phyloP scores from a whole-genome alignment of 352 stramenopile genomes.

The Globisporangium takayamanum region DNA sequence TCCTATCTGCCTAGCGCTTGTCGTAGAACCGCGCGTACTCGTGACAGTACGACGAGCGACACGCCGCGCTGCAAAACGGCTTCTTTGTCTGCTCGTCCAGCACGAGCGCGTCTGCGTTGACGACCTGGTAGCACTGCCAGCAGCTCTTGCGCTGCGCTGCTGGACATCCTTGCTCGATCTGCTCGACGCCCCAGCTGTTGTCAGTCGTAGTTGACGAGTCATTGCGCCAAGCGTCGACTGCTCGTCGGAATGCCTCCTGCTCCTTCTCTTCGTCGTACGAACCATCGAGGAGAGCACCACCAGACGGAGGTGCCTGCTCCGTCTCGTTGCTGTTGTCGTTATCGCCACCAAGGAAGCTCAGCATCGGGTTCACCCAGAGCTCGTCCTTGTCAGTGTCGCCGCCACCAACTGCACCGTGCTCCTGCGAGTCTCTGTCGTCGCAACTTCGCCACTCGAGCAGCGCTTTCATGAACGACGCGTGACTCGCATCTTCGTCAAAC shows the following conservation, averaged over 20 bases:
- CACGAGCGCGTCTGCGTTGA: slow-evolving; percentile 31
- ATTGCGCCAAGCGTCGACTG: slow-evolving; percentile 53
- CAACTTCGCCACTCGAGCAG: slow-evolving; percentile 64
- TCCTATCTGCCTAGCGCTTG: slow-evolving; percentile 5
- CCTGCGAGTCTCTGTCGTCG: slow-evolving; percentile 14
- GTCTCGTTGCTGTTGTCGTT: slow-evolving; percentile 7
- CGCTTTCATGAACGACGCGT: slow-evolving; percentile 76
- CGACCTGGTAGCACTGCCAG: slow-evolving; percentile 77
- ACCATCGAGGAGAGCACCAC: slow-evolving; percentile 44
- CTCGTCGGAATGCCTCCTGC: slow-evolving; percentile 53
- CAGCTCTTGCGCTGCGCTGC: slow-evolving; percentile 53
- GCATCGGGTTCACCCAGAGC: slow-evolving; percentile 66
- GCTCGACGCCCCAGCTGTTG: slow-evolving; percentile 20
- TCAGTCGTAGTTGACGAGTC: slow-evolving; percentile 11
- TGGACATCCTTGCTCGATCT: slow-evolving; percentile 39
- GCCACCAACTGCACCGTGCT: slow-evolving; percentile 5
- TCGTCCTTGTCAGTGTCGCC: slow-evolving; percentile 27
- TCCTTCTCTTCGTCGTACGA: slow-evolving; percentile 67
- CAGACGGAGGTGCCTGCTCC: neutral
- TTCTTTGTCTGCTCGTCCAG: slow-evolving; percentile 39
- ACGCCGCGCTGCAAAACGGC: slow-evolving; percentile 42
- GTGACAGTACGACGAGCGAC: slow-evolving; percentile 29
- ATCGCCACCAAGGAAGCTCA: neutral
- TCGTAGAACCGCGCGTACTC: slow-evolving; percentile 58
- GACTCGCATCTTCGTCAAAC: slow-evolving; percentile 67